A percentile compares a stretch with the other conserved stretches of the same genome.
These are phyloP conservation scores for Stylosanthes scabra DNA, from an alignment of 331 rosid species.

Conservation along the genomic window DNA sequence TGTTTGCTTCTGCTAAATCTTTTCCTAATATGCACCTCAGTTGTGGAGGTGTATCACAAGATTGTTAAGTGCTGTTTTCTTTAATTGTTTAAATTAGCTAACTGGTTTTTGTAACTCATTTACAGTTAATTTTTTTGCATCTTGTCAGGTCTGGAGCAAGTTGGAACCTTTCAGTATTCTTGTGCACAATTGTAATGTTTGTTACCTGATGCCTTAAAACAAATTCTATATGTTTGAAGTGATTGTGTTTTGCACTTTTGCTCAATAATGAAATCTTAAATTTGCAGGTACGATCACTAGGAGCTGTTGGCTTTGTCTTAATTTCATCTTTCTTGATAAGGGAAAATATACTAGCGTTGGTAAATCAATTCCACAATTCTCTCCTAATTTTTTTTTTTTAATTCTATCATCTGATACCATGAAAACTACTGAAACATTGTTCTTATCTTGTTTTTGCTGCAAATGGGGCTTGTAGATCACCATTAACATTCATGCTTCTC, in stretches of 20 bases:
- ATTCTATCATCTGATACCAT: slow-evolving; percentile 3
- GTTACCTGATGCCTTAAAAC: slow-evolving; percentile 43
- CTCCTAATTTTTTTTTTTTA: slow-evolving; percentile 2
- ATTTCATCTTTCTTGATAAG: slow-evolving; percentile 86
- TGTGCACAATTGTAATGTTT: slow-evolving; percentile 85
- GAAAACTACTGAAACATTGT: background rate
- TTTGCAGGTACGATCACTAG: slow-evolving; percentile 81
- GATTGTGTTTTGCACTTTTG: background rate
- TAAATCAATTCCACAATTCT: slow-evolving; percentile 48
- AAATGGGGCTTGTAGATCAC: slow-evolving; percentile 72
- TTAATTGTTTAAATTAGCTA: slow-evolving; percentile 1
- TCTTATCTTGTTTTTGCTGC: slow-evolving; percentile 4
- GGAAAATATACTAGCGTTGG: slow-evolving; percentile 92
- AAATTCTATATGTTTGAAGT: slow-evolving; percentile 23
- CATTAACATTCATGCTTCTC: slow-evolving; percentile 94
- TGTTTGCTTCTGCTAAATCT: background rate
- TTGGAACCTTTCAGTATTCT: slow-evolving; percentile 81
- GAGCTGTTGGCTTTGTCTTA: slow-evolving; percentile 90
- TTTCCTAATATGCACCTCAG: background rate
- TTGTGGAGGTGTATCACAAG: background rate
- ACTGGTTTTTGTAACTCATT: slow-evolving; percentile 13
- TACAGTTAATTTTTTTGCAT: slow-evolving; percentile 32
- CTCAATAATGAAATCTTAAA: slow-evolving; percentile 1
- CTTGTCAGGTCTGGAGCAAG: slow-evolving; percentile 75
- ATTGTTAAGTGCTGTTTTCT: slow-evolving; percentile 5